phyloP scores from a whole-genome alignment of 805 yeast genomes.

The Zygoascus bituminiphila region DNA sequence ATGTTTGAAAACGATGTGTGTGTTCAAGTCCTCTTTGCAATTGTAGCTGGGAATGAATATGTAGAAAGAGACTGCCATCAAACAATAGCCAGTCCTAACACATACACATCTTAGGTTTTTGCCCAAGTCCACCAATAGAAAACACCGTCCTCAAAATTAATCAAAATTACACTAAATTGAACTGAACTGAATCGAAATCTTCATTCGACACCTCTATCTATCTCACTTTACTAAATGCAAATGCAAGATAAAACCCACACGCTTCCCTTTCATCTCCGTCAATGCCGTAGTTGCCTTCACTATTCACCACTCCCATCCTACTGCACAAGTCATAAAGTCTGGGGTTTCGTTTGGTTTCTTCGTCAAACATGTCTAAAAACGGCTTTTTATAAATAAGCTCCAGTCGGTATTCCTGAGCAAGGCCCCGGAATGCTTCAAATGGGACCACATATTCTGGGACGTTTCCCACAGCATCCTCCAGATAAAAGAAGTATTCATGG shows the following conservation, averaged over 20 bases:
- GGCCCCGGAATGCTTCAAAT: slow-evolving; percentile 72
- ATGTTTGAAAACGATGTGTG: too few species aligned
- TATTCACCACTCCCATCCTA: slow-evolving; percentile 44
- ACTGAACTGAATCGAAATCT: too few species aligned
- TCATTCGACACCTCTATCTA: too few species aligned
- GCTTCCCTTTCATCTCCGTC: slow-evolving; percentile 87
- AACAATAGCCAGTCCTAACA: too few species aligned
- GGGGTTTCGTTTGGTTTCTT: slow-evolving; percentile 55
- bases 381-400: slow-evolving; percentile 64
- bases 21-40: too few species aligned
- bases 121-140: too few species aligned
- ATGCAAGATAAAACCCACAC: slow-evolving; percentile 73
- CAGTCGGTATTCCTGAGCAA: slow-evolving; percentile 78
- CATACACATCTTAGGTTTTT: too few species aligned
- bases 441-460: slow-evolving; percentile 98
- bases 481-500: slow-evolving; percentile 67
- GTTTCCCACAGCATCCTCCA: slow-evolving; percentile 90
- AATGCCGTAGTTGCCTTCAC: slow-evolving; percentile 77
- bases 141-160: too few species aligned
- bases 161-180: too few species aligned
- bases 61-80: too few species aligned
- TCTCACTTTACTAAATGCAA: slow-evolving; percentile 49
- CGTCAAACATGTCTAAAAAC: slow-evolving; percentile 73
- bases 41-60: too few species aligned
- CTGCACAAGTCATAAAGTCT: slow-evolving; percentile 23